Conservation (phyloP, 805 yeast genomes). For the Teunomyces panamensis region DNA sequence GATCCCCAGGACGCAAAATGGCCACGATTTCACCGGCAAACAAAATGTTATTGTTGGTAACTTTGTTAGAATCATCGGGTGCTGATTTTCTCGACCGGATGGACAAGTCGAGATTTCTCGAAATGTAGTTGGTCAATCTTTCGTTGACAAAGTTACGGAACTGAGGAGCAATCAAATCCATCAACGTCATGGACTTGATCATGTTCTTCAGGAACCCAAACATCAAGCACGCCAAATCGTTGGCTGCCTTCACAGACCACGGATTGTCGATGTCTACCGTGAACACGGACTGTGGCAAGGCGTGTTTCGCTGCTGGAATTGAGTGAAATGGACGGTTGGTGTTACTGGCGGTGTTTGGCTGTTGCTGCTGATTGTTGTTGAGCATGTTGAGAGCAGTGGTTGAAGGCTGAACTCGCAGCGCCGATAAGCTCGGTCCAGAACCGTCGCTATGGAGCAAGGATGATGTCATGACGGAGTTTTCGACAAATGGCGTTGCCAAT, state of each 20-base stretch:
- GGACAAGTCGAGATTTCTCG: slow-evolving; percentile 13
- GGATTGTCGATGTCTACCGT: slow-evolving; percentile 74
- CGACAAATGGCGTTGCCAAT: slow-evolving; percentile 64
- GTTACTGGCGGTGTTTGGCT: slow-evolving; percentile 4
- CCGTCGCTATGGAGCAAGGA: slow-evolving; percentile 16
- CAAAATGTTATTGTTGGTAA: slow-evolving; percentile 43
- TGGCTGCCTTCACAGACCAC: slow-evolving; percentile 79
- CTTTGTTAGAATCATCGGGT: slow-evolving; percentile 11
- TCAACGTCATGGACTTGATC: slow-evolving; percentile 57
- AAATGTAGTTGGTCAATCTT: slow-evolving; percentile 38
- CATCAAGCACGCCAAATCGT: slow-evolving; percentile 84
- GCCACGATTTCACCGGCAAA: slow-evolving; percentile 87
- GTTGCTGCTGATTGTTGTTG: neutral
- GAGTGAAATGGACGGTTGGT: slow-evolving; percentile 56
- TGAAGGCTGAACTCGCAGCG: slow-evolving; percentile 6
- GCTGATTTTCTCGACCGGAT: slow-evolving; percentile 13
- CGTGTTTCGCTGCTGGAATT: slow-evolving; percentile 64
- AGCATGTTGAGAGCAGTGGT: slow-evolving; percentile 28
- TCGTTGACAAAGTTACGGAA: slow-evolving; percentile 67
- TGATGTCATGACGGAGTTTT: slow-evolving; percentile 33
- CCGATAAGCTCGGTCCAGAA: slow-evolving; percentile 10
- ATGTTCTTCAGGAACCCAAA: slow-evolving; percentile 75
- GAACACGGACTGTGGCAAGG: slow-evolving; percentile 79
- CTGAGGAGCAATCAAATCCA: slow-evolving; percentile 77
- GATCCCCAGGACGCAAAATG: slow-evolving; percentile 61